Conservation (phyloP, 768 basidiomycete genomes). For the Tephrocybe sp. region DNA sequence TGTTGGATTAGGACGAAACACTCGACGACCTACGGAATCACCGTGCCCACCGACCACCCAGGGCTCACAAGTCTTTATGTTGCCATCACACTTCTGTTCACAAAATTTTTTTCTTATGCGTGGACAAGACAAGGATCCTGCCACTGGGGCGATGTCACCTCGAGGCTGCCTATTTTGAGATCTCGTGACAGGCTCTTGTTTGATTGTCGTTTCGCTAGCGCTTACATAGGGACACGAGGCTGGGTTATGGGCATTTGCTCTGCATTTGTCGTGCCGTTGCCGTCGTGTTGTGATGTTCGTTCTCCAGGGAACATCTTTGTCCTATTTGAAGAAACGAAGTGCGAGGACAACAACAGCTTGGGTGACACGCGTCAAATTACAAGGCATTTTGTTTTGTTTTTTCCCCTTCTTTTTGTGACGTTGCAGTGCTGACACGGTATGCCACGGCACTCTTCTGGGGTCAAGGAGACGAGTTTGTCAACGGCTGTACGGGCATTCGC, state of each 20-base stretch:
- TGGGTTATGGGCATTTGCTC: constrained; percentile 11
- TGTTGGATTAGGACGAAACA: too few species aligned
- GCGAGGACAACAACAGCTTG: background rate
- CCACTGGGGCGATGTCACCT: background rate
- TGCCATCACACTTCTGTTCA: constrained; percentile 3
- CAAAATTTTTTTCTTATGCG: too few species aligned
- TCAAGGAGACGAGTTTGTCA: too few species aligned
- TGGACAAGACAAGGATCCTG: background rate
- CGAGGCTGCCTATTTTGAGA: constrained; percentile 13
- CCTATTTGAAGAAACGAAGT: background rate
- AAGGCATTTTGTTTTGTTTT: too few species aligned
- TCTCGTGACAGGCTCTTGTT: constrained; percentile 12
- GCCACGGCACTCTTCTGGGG: too few species aligned
- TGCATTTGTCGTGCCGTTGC: background rate
- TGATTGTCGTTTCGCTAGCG: constrained; percentile 4
- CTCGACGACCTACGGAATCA: too few species aligned
- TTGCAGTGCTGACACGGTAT: too few species aligned
- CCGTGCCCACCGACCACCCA: background rate
- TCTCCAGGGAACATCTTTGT: constrained; percentile 5
- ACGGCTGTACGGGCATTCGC: too few species aligned
- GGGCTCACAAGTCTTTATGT: constrained; percentile 11
- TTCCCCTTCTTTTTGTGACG: too few species aligned
- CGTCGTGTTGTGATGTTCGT: too few species aligned
- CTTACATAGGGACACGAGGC: constrained; percentile 8
- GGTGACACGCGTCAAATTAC: background rate